Evolutionary conservation across 2,329 filamentous ascomycete genomes (phyloP).

Genomic region (Fusarium mangiferae): DNA sequence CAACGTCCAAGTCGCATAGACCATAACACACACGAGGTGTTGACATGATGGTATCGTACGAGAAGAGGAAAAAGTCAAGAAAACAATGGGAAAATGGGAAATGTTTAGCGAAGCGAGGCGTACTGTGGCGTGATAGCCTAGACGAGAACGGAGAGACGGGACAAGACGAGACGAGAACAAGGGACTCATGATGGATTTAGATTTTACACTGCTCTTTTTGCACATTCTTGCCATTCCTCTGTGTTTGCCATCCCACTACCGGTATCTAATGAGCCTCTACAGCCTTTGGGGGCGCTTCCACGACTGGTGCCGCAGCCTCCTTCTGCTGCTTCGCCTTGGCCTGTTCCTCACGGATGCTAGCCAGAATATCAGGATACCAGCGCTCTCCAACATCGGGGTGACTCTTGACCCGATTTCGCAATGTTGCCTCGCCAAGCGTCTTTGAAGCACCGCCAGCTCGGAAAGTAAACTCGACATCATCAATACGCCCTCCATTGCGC

Average conservation of each 20-base stretch:
- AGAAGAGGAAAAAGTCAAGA: constrained; percentile 1
- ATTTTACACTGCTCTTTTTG: constrained; percentile 34
- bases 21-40: background rate
- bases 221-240: constrained; percentile 3
- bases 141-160: constrained; percentile 15
- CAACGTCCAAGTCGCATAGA: constrained; percentile 47
- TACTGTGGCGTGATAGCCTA: constrained; percentile 33
- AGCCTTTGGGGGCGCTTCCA: constrained; percentile 34
- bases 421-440: constrained; percentile 82
- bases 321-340: constrained; percentile 52
- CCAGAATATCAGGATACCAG: constrained; percentile 76
- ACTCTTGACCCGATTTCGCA: constrained; percentile 86
- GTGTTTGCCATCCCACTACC: background rate
- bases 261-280: constrained; percentile 48
- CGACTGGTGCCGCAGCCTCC: constrained; percentile 32
- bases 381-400: constrained; percentile 87
- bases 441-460: constrained; percentile 72
- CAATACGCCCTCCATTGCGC: constrained; percentile 66
- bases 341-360: constrained; percentile 68
- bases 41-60: constrained; percentile 17
- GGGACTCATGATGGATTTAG: constrained; percentile 28
- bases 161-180: constrained; percentile 16
- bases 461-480: constrained; percentile 91
- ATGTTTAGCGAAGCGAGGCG: constrained; percentile 37
- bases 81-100: constrained; percentile 1